Base-by-base conservation (phyloP, 129 eudicot genomes). In the Oenanthe sinensis region DNA sequence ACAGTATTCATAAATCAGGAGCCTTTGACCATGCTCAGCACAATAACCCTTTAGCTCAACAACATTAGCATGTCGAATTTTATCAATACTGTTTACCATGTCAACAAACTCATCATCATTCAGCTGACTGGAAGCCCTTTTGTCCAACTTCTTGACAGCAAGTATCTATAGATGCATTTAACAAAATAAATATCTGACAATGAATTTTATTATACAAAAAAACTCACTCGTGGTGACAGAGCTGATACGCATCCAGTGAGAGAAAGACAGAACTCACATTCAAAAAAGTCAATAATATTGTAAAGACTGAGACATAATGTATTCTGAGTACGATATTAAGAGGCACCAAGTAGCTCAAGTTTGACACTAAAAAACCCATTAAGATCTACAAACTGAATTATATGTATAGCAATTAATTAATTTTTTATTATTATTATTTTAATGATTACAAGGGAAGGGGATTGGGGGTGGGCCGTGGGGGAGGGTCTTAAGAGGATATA, bases 21-120 rank as follows among this genome's bases (percentile, higher is more conserved):
- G 88, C 83, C 90, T 87, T 79, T 96, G 92, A 77, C 97, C 92
- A 75, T 96, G 97, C 83, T 96, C 99, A 19, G 95, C 81, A 50
- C 99, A 96, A 82, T 90, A 92, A 47, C 99, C 99, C 92, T 92
- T 87, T 74, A 96, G 90, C 80, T 95, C 92, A 63, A 95, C 94
- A 70, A 95, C 96, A 80, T 95, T 90, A 48, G 96, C 97, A 87
- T 95, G 96, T 15, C 98, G 92, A 76, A 91, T 90, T 80, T 76
- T 85, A 79, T 95, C 98, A 54, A 95, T 78, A 83, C 67, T 86
- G 73, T 91, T 91, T 20, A 95, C 92, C 74, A 95, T 90, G 80
- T 91, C 92, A 65, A 95, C 83, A 81, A 95, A 95, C 22, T 95
- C 96, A 49, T 88, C 90, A 69, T 95, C 98, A 83, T 87, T 95